phyloP scores from a whole-genome alignment of 1,139 yeast species.

The Taiozyma sp. region DNA sequence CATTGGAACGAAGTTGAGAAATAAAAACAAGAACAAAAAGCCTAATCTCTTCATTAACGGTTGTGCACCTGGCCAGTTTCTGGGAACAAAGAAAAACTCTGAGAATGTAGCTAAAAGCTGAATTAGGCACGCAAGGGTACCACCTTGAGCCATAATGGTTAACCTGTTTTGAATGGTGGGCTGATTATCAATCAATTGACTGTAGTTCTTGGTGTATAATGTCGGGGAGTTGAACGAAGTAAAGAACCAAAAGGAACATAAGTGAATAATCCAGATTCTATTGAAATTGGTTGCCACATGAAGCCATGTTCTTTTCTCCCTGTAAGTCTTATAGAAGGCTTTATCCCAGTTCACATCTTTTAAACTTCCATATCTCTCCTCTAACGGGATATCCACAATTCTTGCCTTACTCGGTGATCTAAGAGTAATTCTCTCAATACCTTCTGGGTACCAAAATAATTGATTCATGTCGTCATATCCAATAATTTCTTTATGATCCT shows the following conservation, averaged over 20 bases:
- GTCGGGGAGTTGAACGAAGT: conserved; percentile 76
- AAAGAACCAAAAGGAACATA: conserved; percentile 76
- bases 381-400: conserved; percentile 39
- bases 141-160: conserved; percentile 67
- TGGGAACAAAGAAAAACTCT: conserved; percentile 64
- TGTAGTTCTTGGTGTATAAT: conserved; percentile 59
- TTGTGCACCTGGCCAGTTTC: conserved; percentile 63
- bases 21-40: conserved; percentile 37
- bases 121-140: conserved; percentile 59
- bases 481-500: conserved; percentile 64
- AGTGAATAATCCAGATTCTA: conserved; percentile 79
- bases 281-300: conserved; percentile 74
- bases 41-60: conserved; percentile 40
- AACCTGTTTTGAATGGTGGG: conserved; percentile 61
- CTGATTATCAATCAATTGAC: conserved; percentile 50
- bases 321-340: conserved; percentile 65
- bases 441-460: conserved; percentile 73
- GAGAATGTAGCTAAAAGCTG: conserved; percentile 56
- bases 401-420: conserved; percentile 31
- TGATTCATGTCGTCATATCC: conserved; percentile 90
- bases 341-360: conserved; percentile 55
- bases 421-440: conserved; percentile 45
- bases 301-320: conserved; percentile 72
- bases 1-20: conserved; percentile 55
- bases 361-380: conserved; percentile 42